phyloP scores from a whole-genome alignment of 768 basidiomycete genomes.

The Pleurotus citrinopileatus region DNA sequence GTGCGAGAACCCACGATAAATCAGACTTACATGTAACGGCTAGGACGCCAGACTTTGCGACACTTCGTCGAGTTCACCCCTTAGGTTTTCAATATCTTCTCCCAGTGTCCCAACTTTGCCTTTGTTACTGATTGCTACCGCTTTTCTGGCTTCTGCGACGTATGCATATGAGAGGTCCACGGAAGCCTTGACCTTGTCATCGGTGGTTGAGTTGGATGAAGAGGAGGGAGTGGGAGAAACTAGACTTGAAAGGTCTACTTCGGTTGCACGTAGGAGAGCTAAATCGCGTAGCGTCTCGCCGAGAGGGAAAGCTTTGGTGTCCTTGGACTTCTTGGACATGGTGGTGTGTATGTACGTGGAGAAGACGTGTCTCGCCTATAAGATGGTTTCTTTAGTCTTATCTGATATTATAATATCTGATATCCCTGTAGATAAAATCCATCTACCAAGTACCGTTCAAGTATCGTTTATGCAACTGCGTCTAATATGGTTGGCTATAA shows the following conservation, averaged over 20 bases:
- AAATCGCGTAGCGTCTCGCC: constrained; percentile 67
- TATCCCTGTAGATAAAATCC: no score
- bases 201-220: constrained; percentile 11
- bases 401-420: not conserved
- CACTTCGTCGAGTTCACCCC: constrained; percentile 55
- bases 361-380: not conserved
- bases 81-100: constrained; percentile 51
- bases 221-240: constrained; percentile 16
- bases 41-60: constrained; percentile 26
- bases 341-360: not conserved
- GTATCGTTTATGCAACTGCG: no score
- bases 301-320: constrained; percentile 51
- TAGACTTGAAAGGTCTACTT: constrained; percentile 30
- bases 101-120: constrained; percentile 55
- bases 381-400: not conserved
- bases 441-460: no score
- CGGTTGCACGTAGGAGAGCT: constrained; percentile 64
- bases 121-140: constrained; percentile 49
- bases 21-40: not conserved
- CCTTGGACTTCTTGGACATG: constrained; percentile 27
- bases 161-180: constrained; percentile 60
- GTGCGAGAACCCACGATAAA: no score
- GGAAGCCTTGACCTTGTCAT: constrained; percentile 29
- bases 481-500: not conserved
- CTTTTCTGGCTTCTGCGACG: constrained; percentile 51